phyloP scores from a whole-genome alignment of 148 eudicot genomes.

The Simmondsia chinensis region DNA sequence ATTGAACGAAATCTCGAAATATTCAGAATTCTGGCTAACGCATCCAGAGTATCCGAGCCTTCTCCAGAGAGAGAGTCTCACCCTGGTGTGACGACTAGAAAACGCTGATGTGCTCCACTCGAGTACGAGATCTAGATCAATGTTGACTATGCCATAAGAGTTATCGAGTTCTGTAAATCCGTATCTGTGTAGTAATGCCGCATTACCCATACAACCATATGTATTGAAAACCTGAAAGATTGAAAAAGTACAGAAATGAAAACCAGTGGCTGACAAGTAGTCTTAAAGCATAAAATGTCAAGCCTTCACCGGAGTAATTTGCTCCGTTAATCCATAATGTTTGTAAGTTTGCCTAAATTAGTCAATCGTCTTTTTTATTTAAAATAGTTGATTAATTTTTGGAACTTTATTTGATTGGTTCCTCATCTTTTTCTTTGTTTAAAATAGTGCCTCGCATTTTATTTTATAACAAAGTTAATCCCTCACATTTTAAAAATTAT shows the following conservation, averaged over 20 bases:
- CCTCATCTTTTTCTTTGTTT: too few species aligned
- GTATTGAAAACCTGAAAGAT: slow-evolving; percentile 83
- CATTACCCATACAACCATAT: slow-evolving; percentile 81
- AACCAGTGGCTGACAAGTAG: not conserved
- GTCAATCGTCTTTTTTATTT: too few species aligned
- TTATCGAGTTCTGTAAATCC: slow-evolving; percentile 87
- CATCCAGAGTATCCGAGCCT: slow-evolving; percentile 57
- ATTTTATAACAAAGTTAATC: too few species aligned
- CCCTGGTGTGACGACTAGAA: slow-evolving; percentile 53
- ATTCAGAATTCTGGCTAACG: slow-evolving; percentile 58
- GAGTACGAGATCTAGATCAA: slow-evolving; percentile 68
- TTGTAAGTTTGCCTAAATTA: too few species aligned
- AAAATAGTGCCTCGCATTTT: too few species aligned
- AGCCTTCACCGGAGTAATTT: too few species aligned
- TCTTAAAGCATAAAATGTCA: too few species aligned
- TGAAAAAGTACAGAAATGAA: not conserved
- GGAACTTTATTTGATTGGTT: too few species aligned
- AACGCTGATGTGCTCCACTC: slow-evolving; percentile 69
- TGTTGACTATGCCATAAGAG: slow-evolving; percentile 61
- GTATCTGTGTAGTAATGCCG: slow-evolving; percentile 88
- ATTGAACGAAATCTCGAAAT: slow-evolving; percentile 67
- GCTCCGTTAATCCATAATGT: too few species aligned
- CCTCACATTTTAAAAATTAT: too few species aligned
- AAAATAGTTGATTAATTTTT: too few species aligned
- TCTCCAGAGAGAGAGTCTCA: slow-evolving; percentile 68